Conservation (phyloP, 345 rosid species). For the Arabidopsis thaliana region DNA sequence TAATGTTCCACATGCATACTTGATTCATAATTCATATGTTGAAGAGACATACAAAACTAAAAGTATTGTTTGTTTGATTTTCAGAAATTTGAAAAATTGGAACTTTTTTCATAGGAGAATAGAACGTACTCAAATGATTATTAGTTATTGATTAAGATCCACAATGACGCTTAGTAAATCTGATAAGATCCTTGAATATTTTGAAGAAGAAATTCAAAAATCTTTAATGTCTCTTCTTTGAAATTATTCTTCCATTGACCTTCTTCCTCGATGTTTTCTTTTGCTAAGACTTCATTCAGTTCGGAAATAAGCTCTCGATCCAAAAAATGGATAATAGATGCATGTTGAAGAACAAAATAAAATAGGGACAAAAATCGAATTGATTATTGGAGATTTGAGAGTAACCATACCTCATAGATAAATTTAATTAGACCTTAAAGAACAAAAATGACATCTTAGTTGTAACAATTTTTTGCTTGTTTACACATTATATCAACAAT, state of each 20-base stretch:
- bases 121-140: too few species aligned
- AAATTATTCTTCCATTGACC: slow-evolving; percentile 91
- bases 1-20: too few species aligned
- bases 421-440: slow-evolving; percentile 99
- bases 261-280: slow-evolving; percentile 70
- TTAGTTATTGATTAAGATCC: too few species aligned
- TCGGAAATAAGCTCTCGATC: slow-evolving; percentile 92
- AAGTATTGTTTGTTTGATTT: too few species aligned
- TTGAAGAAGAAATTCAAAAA: slow-evolving; percentile 81
- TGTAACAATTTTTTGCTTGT: slow-evolving; percentile 46
- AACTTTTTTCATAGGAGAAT: too few species aligned
- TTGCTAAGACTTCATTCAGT: slow-evolving; percentile 88
- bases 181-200: slow-evolving; percentile 59
- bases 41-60: too few species aligned
- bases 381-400: not conserved
- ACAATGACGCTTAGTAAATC: too few species aligned
- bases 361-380: not conserved
- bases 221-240: slow-evolving; percentile 59
- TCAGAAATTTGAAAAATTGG: too few species aligned
- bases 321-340: slow-evolving; percentile 45
- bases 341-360: slow-evolving; percentile 5
- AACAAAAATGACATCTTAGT: slow-evolving; percentile 90
- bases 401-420: slow-evolving; percentile 83
- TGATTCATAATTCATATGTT: too few species aligned
- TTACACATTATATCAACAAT: too few species aligned